Base-by-base conservation (phyloP, 768 basidiomycete species). In the Kwoniella shandongensis region DNA sequence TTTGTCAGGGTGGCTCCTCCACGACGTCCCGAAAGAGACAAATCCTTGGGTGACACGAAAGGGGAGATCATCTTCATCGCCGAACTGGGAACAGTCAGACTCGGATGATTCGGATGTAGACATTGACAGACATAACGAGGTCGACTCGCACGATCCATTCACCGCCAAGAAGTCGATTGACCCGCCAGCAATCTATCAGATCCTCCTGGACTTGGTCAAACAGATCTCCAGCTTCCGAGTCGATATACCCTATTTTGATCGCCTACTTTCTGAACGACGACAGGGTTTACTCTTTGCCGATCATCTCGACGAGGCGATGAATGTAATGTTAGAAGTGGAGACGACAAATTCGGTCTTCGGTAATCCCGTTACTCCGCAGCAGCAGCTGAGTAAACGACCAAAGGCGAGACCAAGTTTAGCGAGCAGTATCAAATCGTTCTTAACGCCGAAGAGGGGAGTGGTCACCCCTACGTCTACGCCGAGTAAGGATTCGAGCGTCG, bases 241-340 rank as follows among this genome's bases (percentile, higher is more conserved):
- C 38, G 73, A 81, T 18, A 85, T 94, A 26, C 82, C 86, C 20
- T 79, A 86, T 44, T 96, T 97, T 70, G 91, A 97, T 78, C 83
- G 82, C 69, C 89, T 84, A 68, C 83, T 98, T 2, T 75, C 84
- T 1, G 90, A 98, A 76, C 83, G 94, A 32, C 83, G 94, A 17
- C 88, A 87, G 70, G 93, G 92, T 1, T 80, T 98, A 8, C 78
- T 94, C 17, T 96, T 94, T 76, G 87, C 88, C 3, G 92, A 96
- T 77, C 92, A 92, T 72, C 79, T 96, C 32, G 88, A 86, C 32
- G 94, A 97, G 67, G 93, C 93, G 3, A 79, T 97, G 56, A 87
- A 82, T 42, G 79, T 91, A 44, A 82, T 80, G 13, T 78, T 91
- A 52, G 87, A 91, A 55, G 75, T 88, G 22, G 79, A 81, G 2